A percentile compares a stretch with the other conserved stretches of the same genome.
These are phyloP conservation scores for Escovopsis sp. DNA, from an alignment of 2,329 filamentous ascomycete genomes.

Conservation along the genomic window DNA sequence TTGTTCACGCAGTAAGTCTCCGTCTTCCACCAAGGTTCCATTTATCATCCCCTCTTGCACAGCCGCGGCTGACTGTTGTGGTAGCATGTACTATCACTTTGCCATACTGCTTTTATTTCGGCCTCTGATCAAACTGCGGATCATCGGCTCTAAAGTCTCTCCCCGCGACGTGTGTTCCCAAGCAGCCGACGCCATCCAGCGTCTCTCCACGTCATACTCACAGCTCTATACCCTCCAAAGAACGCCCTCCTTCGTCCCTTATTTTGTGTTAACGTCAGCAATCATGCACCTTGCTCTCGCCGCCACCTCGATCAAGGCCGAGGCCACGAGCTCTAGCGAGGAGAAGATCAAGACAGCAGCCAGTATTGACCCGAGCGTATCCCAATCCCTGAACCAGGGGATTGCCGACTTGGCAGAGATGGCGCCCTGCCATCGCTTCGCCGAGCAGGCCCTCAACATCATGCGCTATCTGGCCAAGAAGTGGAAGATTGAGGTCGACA, in stretches of 20 bases:
- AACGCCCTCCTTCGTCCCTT: slow-evolving; percentile 46
- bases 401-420: slow-evolving; percentile 45
- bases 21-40: neutral
- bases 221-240: slow-evolving; percentile 43
- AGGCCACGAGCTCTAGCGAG: slow-evolving; percentile 7
- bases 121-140: slow-evolving; percentile 50
- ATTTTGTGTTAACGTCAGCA: slow-evolving; percentile 46
- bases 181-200: slow-evolving; percentile 44
- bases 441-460: slow-evolving; percentile 45
- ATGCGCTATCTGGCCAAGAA: slow-evolving; percentile 41
- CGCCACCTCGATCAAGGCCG: slow-evolving; percentile 18
- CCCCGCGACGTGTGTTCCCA: slow-evolving; percentile 53
- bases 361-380: slow-evolving; percentile 24
- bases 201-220: slow-evolving; percentile 40
- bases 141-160: slow-evolving; percentile 47
- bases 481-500: slow-evolving; percentile 41
- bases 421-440: slow-evolving; percentile 46
- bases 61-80: no score
- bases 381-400: slow-evolving; percentile 35
- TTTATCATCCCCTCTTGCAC: slow-evolving; percentile 2
- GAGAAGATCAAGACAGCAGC: slow-evolving; percentile 19
- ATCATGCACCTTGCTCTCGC: slow-evolving; percentile 46
- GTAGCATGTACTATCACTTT: slow-evolving; percentile 56
- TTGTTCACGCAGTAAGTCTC: slow-evolving; percentile 55
- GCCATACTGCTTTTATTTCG: slow-evolving; percentile 60